These are phyloP conservation scores for Cyberlindnera maritima DNA, from an alignment of 805 yeast species.

Conservation along the genomic window DNA sequence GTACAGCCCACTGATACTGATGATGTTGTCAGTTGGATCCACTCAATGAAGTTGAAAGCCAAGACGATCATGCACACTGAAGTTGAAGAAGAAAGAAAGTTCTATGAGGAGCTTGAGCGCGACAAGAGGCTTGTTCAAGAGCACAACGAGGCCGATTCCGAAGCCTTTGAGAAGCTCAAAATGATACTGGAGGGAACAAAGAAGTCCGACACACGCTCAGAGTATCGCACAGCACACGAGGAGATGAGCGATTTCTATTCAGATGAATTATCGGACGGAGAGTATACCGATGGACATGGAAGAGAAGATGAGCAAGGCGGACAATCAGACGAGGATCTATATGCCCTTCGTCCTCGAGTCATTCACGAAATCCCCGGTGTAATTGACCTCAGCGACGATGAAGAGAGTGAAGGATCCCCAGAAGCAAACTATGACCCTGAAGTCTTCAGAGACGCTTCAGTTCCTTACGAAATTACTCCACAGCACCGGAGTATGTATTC, in stretches of 20 bases:
- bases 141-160: slow-evolving; percentile 22
- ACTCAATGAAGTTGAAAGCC: slow-evolving; percentile 33
- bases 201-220: not conserved
- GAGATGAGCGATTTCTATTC: not conserved
- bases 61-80: slow-evolving; percentile 30
- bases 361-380: not conserved
- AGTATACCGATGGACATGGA: not conserved
- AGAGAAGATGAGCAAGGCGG: slow-evolving; percentile 7
- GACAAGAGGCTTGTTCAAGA: slow-evolving; percentile 29
- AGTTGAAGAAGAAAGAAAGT: slow-evolving; percentile 34
- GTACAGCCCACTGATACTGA: slow-evolving; percentile 6
- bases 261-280: not conserved
- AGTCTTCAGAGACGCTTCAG: slow-evolving; percentile 10
- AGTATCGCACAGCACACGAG: not conserved
- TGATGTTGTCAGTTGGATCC: slow-evolving; percentile 34
- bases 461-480: slow-evolving; percentile 10
- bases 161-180: slow-evolving; percentile 25
- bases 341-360: not conserved
- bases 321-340: not conserved
- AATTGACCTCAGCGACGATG: slow-evolving; percentile 10
- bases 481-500: slow-evolving; percentile 14
- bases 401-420: slow-evolving; percentile 8
- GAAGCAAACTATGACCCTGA: slow-evolving; percentile 15
- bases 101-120: slow-evolving; percentile 33
- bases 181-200: slow-evolving; percentile 14